These are phyloP conservation scores for Wickerhamiella bombiphila DNA, from an alignment of 805 yeast genomes.

Conservation along the genomic window DNA sequence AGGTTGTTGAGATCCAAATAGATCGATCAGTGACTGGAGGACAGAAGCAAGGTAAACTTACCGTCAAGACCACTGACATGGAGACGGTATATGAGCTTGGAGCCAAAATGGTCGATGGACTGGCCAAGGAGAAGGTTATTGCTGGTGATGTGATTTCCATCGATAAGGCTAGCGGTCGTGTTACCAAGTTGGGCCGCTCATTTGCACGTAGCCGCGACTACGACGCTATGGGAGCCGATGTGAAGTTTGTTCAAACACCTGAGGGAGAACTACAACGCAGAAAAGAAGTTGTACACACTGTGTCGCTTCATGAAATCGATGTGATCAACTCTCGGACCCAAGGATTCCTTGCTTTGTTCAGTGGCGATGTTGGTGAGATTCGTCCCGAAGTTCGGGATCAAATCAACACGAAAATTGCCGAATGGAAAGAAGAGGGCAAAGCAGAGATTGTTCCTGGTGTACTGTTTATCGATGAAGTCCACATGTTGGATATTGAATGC, in stretches of 20 bases:
- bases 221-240: slow-evolving; percentile 98
- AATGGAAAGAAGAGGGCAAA: slow-evolving; percentile 98
- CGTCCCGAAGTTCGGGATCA: slow-evolving; percentile 91
- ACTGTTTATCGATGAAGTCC: slow-evolving; percentile 91
- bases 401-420: slow-evolving; percentile 91
- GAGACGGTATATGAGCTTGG: slow-evolving; percentile 96
- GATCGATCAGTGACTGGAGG: slow-evolving; percentile 94
- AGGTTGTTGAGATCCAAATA: slow-evolving; percentile 91
- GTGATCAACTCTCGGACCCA: slow-evolving; percentile 95
- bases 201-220: slow-evolving; percentile 93
- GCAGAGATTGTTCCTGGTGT: slow-evolving; percentile 97
- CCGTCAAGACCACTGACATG: slow-evolving; percentile 96
- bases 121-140: slow-evolving; percentile 84
- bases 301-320: slow-evolving; percentile 94
- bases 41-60: slow-evolving; percentile 93
- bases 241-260: slow-evolving; percentile 94
- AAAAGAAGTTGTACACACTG: slow-evolving; percentile 91
- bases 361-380: slow-evolving; percentile 97
- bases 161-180: slow-evolving; percentile 90
- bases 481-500: slow-evolving; percentile 95
- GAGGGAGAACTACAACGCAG: slow-evolving; percentile 97
- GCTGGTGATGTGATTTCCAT: slow-evolving; percentile 96
- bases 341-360: slow-evolving; percentile 88
- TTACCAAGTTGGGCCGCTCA: slow-evolving; percentile 87
- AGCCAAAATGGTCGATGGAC: slow-evolving; percentile 83